Evolutionary conservation across 2,329 filamentous ascomycete species (phyloP).

Genomic region (Ophiocordyceps camponoti-rufipedis): DNA sequence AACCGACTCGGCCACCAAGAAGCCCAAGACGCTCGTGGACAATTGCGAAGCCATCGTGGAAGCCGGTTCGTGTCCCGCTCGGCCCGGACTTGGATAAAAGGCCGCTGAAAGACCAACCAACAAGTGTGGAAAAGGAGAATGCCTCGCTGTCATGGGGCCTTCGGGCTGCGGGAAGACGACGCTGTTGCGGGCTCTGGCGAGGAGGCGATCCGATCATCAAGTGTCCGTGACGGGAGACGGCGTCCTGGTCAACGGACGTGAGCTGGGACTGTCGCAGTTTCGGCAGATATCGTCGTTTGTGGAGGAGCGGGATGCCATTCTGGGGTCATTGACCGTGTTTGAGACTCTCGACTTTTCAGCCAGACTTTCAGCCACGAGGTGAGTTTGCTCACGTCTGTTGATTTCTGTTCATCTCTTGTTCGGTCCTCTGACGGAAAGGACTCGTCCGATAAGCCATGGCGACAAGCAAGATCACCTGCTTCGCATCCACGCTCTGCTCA

Average conservation of each 20-base stretch:
- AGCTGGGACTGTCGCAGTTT: conserved; percentile 34
- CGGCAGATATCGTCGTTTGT: conserved; percentile 57
- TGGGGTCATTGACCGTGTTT: conserved; percentile 61
- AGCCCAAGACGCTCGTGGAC: neutral
- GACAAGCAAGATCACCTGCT: conserved; percentile 31
- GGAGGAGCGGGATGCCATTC: conserved; percentile 74
- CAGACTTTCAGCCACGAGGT: conserved; percentile 42
- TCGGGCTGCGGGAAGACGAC: conserved; percentile 64
- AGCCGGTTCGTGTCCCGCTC: neutral
- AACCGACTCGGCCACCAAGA: neutral
- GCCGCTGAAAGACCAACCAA: neutral
- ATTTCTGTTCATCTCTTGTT: conserved; percentile 10
- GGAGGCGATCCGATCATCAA: conserved; percentile 23
- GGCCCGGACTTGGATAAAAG: neutral
- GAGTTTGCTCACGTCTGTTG: conserved; percentile 19
- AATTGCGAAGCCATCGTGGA: neutral
- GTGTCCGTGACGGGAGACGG: conserved; percentile 18
- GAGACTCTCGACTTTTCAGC: conserved; percentile 70
- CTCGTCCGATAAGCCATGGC: neutral
- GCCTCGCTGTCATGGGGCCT: conserved; percentile 65
- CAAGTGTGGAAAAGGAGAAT: neutral
- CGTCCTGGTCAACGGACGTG: conserved; percentile 41
- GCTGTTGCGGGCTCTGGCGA: conserved; percentile 61
- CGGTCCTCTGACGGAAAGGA: neutral
- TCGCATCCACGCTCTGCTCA: conserved; percentile 48